Evolutionary conservation across 345 rosid genomes (phyloP), one percentile per base, ranked within the genome.

Genomic region (Cardiospermum halicacabum): DNA sequence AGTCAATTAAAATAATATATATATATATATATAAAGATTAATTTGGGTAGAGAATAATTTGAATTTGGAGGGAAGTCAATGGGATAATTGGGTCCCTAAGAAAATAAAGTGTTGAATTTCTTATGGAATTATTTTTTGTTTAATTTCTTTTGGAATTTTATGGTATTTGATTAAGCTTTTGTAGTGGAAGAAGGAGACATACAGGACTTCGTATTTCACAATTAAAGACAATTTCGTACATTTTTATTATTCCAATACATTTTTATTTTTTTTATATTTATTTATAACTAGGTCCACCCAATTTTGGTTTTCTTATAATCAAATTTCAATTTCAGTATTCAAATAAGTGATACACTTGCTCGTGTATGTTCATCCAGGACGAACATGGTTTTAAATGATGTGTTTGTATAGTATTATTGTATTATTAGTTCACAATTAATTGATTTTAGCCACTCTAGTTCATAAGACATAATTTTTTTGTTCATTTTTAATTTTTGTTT

Each of bases 151-250:
- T 70, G 72, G 61, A 56, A 66, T 37, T 49, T 74, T 49, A 56
- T 67, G 69, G 58, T 72, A 77, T 60, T 18, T 42, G 27, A 40
- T 42, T 32, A 55, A 71, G 53, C 34, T 56, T 67, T 10, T 81
- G 82, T 78, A 68, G 77, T 63, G 69, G 37, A 47, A 30, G 61
- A 53, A 21, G 82, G 82, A 69, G 67, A 76, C 81, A 78, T 64
- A 37, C n/a, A 60, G 68, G 28, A 72, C 70, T 57, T 31, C 64
- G 31, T 48, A 64, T 67, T 77, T 77, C 68, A 53, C 58, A 59
- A 69, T 62, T 39, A 62, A 75, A 67, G 72, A 67, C 74, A 70
- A 59, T 39, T 66, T 66, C 58, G 70, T 67, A 34, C 76, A 53
- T 62, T 58, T 26, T 3, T 27, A 64, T 53, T 5, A 43, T 69